Percentiles rank a stretch among this genome's conserved stretches.
Conservation (phyloP, 805 yeast species). For the Lipomyces mesembrius region DNA sequence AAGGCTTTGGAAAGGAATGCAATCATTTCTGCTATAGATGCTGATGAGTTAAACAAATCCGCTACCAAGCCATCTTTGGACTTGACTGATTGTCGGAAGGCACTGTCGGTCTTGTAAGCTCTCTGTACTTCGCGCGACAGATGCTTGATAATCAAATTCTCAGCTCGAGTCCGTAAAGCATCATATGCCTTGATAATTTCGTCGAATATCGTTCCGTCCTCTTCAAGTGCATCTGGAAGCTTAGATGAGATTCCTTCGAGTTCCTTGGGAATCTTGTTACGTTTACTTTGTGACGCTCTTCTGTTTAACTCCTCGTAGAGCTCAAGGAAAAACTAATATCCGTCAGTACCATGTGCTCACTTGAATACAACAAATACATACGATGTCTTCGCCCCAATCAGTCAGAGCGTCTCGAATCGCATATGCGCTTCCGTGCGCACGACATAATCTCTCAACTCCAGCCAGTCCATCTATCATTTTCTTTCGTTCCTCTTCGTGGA, state of each 20-base stretch:
- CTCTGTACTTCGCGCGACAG: constrained; percentile 39
- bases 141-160: constrained; percentile 43
- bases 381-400: constrained; percentile 51
- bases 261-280: constrained; percentile 16
- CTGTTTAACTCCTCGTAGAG: constrained; percentile 48
- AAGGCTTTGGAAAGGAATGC: constrained; percentile 24
- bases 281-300: constrained; percentile 39
- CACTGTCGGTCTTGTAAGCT: constrained; percentile 19
- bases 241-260: constrained; percentile 16
- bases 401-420: constrained; percentile 49
- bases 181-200: constrained; percentile 51
- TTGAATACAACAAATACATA: constrained; percentile 8
- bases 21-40: constrained; percentile 27
- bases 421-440: constrained; percentile 48
- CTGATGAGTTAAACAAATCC: constrained; percentile 20
- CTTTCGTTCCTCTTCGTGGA: constrained; percentile 42
- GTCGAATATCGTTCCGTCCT: constrained; percentile 51
- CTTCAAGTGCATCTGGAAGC: constrained; percentile 36
- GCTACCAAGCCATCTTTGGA: constrained; percentile 20
- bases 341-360: neutral
- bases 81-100: constrained; percentile 26
- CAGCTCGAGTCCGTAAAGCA: constrained; percentile 44
- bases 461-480: constrained; percentile 43
- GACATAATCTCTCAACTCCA: constrained; percentile 51
- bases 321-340: constrained; percentile 48